These are phyloP conservation scores for Phragmites australis DNA, from an alignment of 176 grass and related monocot species.

Conservation along the genomic window DNA sequence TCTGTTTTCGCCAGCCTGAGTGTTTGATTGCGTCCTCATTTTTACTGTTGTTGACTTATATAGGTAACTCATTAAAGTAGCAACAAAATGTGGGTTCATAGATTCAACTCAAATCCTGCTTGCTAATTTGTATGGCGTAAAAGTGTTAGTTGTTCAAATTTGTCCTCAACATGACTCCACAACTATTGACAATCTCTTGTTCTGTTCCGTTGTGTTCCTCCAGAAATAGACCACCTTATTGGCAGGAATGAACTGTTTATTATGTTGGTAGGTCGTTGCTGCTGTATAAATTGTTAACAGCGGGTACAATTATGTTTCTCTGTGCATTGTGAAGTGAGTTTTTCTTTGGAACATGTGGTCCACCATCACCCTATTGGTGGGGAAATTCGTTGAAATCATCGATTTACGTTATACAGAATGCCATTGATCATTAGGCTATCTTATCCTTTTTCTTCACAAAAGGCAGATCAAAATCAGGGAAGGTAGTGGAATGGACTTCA, in stretches of 20 bases:
- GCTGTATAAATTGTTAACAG: not conserved
- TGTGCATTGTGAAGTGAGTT: not conserved
- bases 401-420: not conserved
- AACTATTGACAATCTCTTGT: not conserved
- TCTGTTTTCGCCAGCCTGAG: not conserved
- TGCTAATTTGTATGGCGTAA: constrained; percentile 4
- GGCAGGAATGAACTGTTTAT: not conserved
- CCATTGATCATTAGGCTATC: constrained; percentile 25
- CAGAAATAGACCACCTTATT: not conserved
- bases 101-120: constrained; percentile 15
- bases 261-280: not conserved
- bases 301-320: not conserved
- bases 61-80: not conserved
- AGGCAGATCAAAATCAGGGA: constrained; percentile 90
- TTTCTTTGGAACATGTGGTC: not conserved
- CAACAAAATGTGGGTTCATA: not conserved
- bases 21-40: not conserved
- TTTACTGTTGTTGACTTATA: not conserved
- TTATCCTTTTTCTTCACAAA: constrained; percentile 53
- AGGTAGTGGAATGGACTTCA: constrained; percentile 65
- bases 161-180: not conserved
- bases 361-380: not conserved
- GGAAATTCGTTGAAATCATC: not conserved
- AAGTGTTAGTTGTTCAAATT: not conserved
- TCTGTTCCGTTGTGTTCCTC: not conserved